A percentile compares a stretch with the other conserved stretches of the same genome.
These are phyloP conservation scores for Thraustotheca clavata DNA, from an alignment of 352 stramenopile species.

Conservation along the genomic window DNA sequence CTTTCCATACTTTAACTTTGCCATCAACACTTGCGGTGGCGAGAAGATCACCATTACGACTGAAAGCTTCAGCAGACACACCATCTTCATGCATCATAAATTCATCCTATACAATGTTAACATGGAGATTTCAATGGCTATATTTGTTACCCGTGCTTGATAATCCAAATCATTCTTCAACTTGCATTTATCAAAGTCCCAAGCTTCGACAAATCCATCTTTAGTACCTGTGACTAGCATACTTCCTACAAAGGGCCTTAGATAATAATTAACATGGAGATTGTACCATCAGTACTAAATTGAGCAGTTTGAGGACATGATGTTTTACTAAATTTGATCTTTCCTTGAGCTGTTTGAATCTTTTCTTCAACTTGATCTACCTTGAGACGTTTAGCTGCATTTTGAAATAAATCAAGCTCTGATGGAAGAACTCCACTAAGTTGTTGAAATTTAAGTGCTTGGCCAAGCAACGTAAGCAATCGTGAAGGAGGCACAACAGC, in stretches of 20 bases:
- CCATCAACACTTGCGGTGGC: conserved; percentile 82
- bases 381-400: conserved; percentile 39
- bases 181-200: conserved; percentile 86
- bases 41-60: conserved; percentile 77
- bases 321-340: conserved; percentile 87
- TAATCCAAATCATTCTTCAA: conserved; percentile 90
- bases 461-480: conserved; percentile 77
- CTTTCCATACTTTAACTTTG: conserved; percentile 90
- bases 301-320: conserved; percentile 70
- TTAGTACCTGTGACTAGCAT: conserved; percentile 90
- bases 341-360: conserved; percentile 51
- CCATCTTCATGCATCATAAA: conserved; percentile 89
- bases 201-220: conserved; percentile 93
- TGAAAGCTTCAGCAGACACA: conserved; percentile 84
- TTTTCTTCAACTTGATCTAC: conserved; percentile 54
- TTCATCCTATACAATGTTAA: conserved; percentile 43
- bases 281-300: conserved; percentile 81
- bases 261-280: neutral
- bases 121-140: neutral
- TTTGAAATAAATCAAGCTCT: conserved; percentile 64
- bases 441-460: conserved; percentile 89
- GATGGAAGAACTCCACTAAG: conserved; percentile 11
- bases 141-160: conserved; percentile 58
- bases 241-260: conserved; percentile 12
- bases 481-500: conserved; percentile 75